These are phyloP conservation scores for Eimeria sp. DNA, from an alignment of 169 alveolate species.

Conservation along the genomic window DNA sequence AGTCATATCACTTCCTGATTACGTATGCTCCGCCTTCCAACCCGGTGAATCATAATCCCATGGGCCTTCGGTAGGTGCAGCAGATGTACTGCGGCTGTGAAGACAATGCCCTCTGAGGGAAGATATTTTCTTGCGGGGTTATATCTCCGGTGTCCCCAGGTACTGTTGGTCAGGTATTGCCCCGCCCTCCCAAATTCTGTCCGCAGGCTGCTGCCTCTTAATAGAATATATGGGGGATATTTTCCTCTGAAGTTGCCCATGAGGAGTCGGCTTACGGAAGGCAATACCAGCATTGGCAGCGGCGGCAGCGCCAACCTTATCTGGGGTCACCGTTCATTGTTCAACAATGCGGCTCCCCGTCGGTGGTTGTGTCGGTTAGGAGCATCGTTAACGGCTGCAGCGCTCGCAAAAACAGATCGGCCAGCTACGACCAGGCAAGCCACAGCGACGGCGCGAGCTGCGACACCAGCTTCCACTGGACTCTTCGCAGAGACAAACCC, in stretches of 20 bases:
- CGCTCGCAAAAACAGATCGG: neutral
- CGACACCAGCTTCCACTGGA: neutral
- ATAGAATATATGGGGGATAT: neutral
- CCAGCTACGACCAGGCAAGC: neutral
- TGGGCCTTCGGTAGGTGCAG: neutral
- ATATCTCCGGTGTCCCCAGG: neutral
- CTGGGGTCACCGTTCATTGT: neutral
- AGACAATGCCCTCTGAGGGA: conserved; percentile 31
- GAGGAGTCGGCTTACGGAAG: neutral
- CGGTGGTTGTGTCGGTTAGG: neutral
- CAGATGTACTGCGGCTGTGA: neutral
- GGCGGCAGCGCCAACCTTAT: neutral
- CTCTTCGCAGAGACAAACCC: neutral
- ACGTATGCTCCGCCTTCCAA: neutral
- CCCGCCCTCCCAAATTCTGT: neutral
- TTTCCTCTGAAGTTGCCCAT: neutral
- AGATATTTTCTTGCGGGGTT: neutral
- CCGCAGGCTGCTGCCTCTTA: neutral
- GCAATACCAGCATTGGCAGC: neutral
- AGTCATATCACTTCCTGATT: neutral
- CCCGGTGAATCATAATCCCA: neutral
- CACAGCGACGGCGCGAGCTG: neutral
- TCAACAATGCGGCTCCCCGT: neutral
- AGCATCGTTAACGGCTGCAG: conserved; percentile 16
- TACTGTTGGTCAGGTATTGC: neutral